Base-by-base conservation (phyloP, 2,329 filamentous ascomycete genomes). In the Fusarium chuoi region DNA sequence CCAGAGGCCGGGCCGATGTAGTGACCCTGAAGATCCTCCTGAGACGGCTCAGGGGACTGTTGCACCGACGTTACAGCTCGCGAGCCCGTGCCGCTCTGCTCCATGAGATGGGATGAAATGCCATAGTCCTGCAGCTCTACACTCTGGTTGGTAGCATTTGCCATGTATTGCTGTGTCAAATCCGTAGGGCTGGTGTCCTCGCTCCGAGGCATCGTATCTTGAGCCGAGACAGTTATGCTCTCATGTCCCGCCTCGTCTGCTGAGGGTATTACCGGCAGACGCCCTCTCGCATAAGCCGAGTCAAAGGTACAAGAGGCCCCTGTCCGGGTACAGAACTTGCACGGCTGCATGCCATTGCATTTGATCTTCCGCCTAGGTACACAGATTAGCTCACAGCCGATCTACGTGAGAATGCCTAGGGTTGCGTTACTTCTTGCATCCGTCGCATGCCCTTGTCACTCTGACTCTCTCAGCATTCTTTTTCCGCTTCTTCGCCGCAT, bases 1-100 rank as follows among this genome's bases (percentile, higher is more conserved):
- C 79, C 79, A 1, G 80, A 81, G 11, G 80, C 78, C 13, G 80
- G 79, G 1, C 80, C 80, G 39, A 81, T 75, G 22, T 81, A 81
- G 22, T 81, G 80, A 0, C 80, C 80, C 60, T 81, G 79, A 6
- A 77, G 68, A 35, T 81, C 80, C 5, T 75, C 76, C 38, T 81
- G 79, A 0, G 79, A 70, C 3, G 78, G 79, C 33, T 81, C 79
- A 6, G 80, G 79, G 9, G 79, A 80, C 15, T 61, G 64, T 14
- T 73, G 76, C 7, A 75, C 71, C 13, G 77, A 77, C 14, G 65
- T 44, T 18, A 65, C 68, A 18, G 49, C 68, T 28, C 57, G 60
- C 9, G 62, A 65, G 6, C 13, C 48, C 30, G 68, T 46, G 3
- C 48, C 45, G 5, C 51, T 56, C 17, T 54, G 58, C 1, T 26